A percentile compares a stretch with the other conserved stretches of the same genome.
Evolutionary conservation across 768 basidiomycete species (phyloP).

Genomic region (Baorangia bicolor): DNA sequence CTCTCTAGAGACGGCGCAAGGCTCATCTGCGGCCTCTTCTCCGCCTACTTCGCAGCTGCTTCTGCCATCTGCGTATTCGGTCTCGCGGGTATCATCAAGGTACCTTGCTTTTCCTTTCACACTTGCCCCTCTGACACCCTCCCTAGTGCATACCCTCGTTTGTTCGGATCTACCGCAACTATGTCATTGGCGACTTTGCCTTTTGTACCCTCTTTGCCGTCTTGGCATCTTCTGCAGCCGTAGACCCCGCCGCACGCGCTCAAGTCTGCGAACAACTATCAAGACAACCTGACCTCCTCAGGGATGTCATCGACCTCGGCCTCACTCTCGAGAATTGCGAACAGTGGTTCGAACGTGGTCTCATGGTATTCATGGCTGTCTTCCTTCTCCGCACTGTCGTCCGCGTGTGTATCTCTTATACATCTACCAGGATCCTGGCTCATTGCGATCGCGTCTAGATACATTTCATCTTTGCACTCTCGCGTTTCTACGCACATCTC

Average conservation of each 20-base stretch:
- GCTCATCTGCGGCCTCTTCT: constrained; percentile 60
- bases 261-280: constrained; percentile 74
- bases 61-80: constrained; percentile 65
- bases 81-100: constrained; percentile 67
- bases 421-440: background rate
- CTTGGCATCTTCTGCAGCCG: constrained; percentile 57
- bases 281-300: constrained; percentile 71
- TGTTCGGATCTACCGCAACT: constrained; percentile 81
- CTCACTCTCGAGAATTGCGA: constrained; percentile 81
- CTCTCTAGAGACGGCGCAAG: constrained; percentile 42
- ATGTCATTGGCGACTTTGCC: constrained; percentile 74
- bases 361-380: constrained; percentile 55
- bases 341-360: constrained; percentile 68
- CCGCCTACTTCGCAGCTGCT: constrained; percentile 64
- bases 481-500: constrained; percentile 61
- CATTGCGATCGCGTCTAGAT: constrained; percentile 43
- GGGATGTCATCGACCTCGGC: constrained; percentile 66
- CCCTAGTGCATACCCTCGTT: constrained; percentile 57
- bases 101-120: constrained; percentile 29
- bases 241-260: constrained; percentile 53
- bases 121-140: background rate
- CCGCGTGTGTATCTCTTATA: constrained; percentile 47
- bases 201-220: constrained; percentile 62
- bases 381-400: constrained; percentile 63
- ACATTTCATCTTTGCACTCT: constrained; percentile 73